These are phyloP conservation scores for Heterobasidion parviporum DNA, from an alignment of 1,284 basidiomycete genomes.

Conservation along the genomic window DNA sequence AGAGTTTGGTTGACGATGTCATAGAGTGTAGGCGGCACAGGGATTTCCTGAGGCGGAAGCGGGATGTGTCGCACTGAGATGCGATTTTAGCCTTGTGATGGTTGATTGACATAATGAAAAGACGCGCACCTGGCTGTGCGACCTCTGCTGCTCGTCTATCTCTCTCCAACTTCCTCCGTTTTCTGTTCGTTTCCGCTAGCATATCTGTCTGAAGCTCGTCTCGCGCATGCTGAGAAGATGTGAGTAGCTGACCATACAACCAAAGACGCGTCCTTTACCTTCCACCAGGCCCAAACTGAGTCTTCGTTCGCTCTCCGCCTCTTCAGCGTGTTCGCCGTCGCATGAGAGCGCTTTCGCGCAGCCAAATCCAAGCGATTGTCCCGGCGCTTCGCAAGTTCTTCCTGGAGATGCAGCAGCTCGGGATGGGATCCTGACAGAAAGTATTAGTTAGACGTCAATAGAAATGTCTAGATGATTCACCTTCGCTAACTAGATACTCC, in stretches of 20 bases:
- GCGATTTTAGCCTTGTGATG: too few species aligned
- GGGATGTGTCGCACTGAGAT: constrained; percentile 26
- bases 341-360: constrained; percentile 57
- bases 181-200: constrained; percentile 78
- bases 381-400: constrained; percentile 62
- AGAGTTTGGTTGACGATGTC: constrained; percentile 23
- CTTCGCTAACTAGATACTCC: constrained; percentile 56
- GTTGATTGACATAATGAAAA: background rate
- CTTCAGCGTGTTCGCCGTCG: constrained; percentile 47
- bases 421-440: constrained; percentile 61
- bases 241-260: background rate
- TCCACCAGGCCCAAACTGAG: constrained; percentile 72
- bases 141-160: constrained; percentile 69
- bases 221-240: constrained; percentile 40
- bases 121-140: constrained; percentile 53
- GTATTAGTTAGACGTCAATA: background rate
- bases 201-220: constrained; percentile 75
- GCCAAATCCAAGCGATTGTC: constrained; percentile 71
- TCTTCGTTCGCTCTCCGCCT: constrained; percentile 54
- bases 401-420: constrained; percentile 72
- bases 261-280: constrained; percentile 30
- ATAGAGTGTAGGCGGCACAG: constrained; percentile 23
- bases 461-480: constrained; percentile 29
- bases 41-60: constrained; percentile 19
- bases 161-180: constrained; percentile 72